Evolutionary conservation across 2,329 filamentous ascomycete species (phyloP), one percentile per base, ranked within the genome.

Genomic region (Aciculosporium take): DNA sequence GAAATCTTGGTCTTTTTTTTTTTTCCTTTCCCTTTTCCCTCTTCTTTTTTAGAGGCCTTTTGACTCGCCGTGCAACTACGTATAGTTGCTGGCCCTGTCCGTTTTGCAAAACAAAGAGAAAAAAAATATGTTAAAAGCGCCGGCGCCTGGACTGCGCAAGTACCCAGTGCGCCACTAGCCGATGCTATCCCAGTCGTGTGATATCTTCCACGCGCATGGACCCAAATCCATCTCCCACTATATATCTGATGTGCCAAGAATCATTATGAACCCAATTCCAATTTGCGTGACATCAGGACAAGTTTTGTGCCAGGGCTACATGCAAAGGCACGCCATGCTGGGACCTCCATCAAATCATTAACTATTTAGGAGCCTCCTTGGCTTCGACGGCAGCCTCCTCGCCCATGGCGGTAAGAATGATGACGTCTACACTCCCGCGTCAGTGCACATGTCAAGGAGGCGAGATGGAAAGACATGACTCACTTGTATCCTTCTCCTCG

Each of bases 401-500:
- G 62, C 84, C 84, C 91, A 98, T 98, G 63, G 91, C 79, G 57
- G 85, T 84, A 62, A 94, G 83, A 64, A 98, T 79, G 57, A 89
- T 82, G 57, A 96, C 81, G 68, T 87, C 87, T 94, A 20, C 17
- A 30, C 23, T 21, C n/a, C 15, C 28, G 2, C 24, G 31, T 37
- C 17, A 43, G 37, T 35, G 9, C 9, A 28, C 8, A 7, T 30
- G 24, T 34, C 24, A 9, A 30, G 9, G 29, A n/a, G n/a, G 5
- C 12, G 7, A 27, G 12, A 9, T 28, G 5, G 10, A 18, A 5
- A 18, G 21, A 7, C 13, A 21, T n/a, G 50, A 77, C 87, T 78
- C 74, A 94, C 88, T 89, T 67, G 79, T 84, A 59, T 95, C 88
- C 74, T 93, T 95, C 67, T 79, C 81, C n/a, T 93, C 85, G 20